Evolutionary conservation across 805 yeast species (phyloP).

Genomic region (Candida maesae): DNA sequence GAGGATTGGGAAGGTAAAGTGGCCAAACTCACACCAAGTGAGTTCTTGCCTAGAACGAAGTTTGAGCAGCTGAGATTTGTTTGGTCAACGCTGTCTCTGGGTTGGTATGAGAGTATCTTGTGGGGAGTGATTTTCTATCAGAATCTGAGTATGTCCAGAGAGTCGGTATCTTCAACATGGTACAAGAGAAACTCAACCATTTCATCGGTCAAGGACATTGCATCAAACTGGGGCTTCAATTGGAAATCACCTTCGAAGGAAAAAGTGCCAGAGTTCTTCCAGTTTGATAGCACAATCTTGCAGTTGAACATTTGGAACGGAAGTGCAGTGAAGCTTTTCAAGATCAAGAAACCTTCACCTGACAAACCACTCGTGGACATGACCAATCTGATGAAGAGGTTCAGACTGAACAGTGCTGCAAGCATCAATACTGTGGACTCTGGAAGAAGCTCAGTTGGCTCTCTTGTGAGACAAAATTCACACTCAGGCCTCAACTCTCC

Average conservation of each 20-base stretch:
- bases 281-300: conserved; percentile 20
- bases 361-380: conserved; percentile 40
- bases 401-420: conserved; percentile 31
- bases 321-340: conserved; percentile 21
- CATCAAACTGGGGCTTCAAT: conserved; percentile 36
- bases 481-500: conserved; percentile 21
- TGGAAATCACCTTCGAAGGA: conserved; percentile 19
- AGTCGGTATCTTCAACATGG: conserved; percentile 21
- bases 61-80: conserved; percentile 48
- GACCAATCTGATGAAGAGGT: conserved; percentile 36
- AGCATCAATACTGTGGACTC: conserved; percentile 22
- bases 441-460: conserved; percentile 6
- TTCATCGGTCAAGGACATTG: conserved; percentile 28
- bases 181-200: conserved; percentile 24
- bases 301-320: conserved; percentile 22
- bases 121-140: conserved; percentile 53
- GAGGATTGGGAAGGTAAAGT: conserved; percentile 28
- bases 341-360: conserved; percentile 37
- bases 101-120: conserved; percentile 70
- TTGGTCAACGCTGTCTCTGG: conserved; percentile 63
- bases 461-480: conserved; percentile 12
- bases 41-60: conserved; percentile 40
- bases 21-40: conserved; percentile 30
- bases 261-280: conserved; percentile 8
- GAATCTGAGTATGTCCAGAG: conserved; percentile 20